Percentiles rank a stretch among this genome's conserved stretches.
Conservation (phyloP, 1,284 basidiomycete genomes). For the Pyrrhoderma noxium region DNA sequence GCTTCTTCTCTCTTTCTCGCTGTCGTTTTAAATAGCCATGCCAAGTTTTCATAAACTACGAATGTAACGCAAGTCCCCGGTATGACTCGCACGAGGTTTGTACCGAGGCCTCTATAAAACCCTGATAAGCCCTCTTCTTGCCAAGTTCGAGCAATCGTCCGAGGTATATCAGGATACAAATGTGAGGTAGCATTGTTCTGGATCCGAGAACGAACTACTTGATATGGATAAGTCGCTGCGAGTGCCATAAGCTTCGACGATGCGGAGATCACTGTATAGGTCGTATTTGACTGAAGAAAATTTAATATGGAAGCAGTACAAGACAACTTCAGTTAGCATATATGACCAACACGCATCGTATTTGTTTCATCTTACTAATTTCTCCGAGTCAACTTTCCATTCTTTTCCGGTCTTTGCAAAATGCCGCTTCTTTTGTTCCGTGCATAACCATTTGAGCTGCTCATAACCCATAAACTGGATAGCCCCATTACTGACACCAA, state of each 20-base stretch:
- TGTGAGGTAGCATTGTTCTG: slow-evolving; percentile 64
- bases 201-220: slow-evolving; percentile 91
- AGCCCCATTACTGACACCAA: slow-evolving; percentile 94
- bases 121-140: slow-evolving; percentile 73
- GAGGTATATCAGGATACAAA: slow-evolving; percentile 75
- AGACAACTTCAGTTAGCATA: too few species aligned
- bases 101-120: slow-evolving; percentile 93
- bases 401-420: slow-evolving; percentile 51
- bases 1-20: slow-evolving; percentile 34
- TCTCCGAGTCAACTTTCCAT: slow-evolving; percentile 72
- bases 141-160: slow-evolving; percentile 78
- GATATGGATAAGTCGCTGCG: slow-evolving; percentile 90
- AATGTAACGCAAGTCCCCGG: slow-evolving; percentile 98
- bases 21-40: slow-evolving; percentile 68
- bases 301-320: too few species aligned
- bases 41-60: slow-evolving; percentile 95
- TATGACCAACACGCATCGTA: too few species aligned
- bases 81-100: slow-evolving; percentile 93
- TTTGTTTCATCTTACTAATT: slow-evolving; percentile 54
- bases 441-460: slow-evolving; percentile 87
- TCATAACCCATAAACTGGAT: slow-evolving; percentile 97
- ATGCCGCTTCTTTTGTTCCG: slow-evolving; percentile 63
- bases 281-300: slow-evolving; percentile 67
- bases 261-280: slow-evolving; percentile 92
- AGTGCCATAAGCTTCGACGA: slow-evolving; percentile 86